A percentile compares a stretch with the other conserved stretches of the same genome.
Evolutionary conservation across 2,329 filamentous ascomycete species (phyloP).

Genomic region (Trichoderma atroviride): DNA sequence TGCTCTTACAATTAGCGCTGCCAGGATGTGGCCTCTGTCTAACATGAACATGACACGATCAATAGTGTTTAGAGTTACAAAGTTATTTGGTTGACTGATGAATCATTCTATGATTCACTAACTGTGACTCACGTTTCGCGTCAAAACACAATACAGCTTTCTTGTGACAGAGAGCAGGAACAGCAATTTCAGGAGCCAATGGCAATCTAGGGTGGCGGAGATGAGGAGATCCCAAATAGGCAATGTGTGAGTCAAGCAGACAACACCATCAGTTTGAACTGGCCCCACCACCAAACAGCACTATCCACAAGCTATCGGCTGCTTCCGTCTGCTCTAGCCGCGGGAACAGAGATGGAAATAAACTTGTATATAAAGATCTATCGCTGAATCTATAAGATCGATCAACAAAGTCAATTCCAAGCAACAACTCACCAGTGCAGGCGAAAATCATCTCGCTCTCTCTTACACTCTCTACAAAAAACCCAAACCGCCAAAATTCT

Average conservation of each 20-base stretch:
- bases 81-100: background rate
- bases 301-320: background rate
- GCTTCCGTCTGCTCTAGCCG: background rate
- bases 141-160: background rate
- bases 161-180: background rate
- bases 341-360: background rate
- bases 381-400: background rate
- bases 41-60: background rate
- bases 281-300: background rate
- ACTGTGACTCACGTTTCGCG: background rate
- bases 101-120: background rate
- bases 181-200: background rate
- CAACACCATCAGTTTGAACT: background rate
- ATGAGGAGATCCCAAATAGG: background rate
- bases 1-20: background rate
- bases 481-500: slow-evolving; percentile 12
- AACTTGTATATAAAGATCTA: slow-evolving; percentile 4
- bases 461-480: background rate
- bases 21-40: background rate
- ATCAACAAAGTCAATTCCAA: background rate
- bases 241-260: slow-evolving; percentile 21
- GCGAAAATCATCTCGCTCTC: background rate
- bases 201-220: background rate
- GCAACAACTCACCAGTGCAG: background rate
- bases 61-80: background rate